Percentiles rank a stretch among this genome's conserved stretches.
Conservation (phyloP, 441 rosid species). For the Bruguiera hainesii region DNA sequence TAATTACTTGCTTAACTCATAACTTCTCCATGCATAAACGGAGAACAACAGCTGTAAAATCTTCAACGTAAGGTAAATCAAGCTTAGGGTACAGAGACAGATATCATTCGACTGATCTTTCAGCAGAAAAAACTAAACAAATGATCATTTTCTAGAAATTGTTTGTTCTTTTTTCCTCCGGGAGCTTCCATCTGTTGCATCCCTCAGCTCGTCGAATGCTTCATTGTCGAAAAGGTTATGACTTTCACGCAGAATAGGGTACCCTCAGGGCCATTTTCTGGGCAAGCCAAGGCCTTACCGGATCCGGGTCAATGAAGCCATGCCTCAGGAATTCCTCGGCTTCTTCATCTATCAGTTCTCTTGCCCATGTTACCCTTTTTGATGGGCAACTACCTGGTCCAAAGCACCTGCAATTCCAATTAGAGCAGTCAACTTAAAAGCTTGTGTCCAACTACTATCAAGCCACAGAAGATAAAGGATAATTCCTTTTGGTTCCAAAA, state of each 20-base stretch:
- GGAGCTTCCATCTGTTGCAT: background rate
- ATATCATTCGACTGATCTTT: background rate
- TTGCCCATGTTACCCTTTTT: slow-evolving; percentile 75
- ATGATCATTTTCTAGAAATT: background rate
- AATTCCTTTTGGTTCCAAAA: background rate
- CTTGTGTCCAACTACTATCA: background rate
- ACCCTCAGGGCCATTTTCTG: slow-evolving; percentile 66
- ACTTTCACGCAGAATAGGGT: slow-evolving; percentile 66
- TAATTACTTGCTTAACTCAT: background rate
- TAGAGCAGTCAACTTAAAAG: background rate
- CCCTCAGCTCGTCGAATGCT: background rate
- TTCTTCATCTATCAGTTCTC: slow-evolving; percentile 91
- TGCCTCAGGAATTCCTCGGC: slow-evolving; percentile 76
- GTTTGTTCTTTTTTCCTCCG: background rate
- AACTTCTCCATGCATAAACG: background rate
- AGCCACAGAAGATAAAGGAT: background rate
- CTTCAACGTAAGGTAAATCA: background rate
- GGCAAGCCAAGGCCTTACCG: slow-evolving; percentile 80
- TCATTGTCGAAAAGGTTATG: background rate
- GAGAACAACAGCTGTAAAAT: background rate
- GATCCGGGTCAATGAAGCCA: slow-evolving; percentile 78
- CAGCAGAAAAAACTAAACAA: background rate
- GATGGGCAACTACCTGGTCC: slow-evolving; percentile 85
- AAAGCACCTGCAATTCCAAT: slow-evolving; percentile 54
- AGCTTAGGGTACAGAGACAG: background rate